phyloP scores from a whole-genome alignment of 208 protist genomes.

The Entamoeba histolytica region DNA sequence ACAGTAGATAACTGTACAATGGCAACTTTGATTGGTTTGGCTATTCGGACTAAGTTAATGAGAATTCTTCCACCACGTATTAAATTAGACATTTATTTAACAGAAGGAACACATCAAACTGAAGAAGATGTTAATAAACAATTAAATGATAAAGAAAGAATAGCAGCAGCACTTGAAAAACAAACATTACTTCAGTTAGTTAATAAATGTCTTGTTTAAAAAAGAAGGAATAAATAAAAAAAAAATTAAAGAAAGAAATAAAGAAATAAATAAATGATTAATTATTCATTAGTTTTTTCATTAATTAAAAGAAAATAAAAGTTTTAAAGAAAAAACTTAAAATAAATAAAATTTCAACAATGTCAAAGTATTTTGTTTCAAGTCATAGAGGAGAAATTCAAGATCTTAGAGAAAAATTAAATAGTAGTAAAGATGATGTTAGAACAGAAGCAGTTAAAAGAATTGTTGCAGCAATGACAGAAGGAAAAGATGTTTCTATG shows the following conservation, averaged over 20 bases:
- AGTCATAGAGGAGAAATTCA: not conserved
- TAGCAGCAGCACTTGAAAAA: slow-evolving; percentile 76
- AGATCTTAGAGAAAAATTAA: not conserved
- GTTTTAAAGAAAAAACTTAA: too few relatives aligned
- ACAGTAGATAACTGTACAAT: slow-evolving; percentile 91
- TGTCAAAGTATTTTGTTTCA: not conserved
- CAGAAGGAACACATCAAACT: slow-evolving; percentile 64
- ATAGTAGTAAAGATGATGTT: not conserved
- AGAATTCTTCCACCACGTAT: slow-evolving; percentile 64
- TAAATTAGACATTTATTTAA: slow-evolving; percentile 67
- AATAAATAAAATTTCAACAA: not conserved
- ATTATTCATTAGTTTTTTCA: too few relatives aligned
- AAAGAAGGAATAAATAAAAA: too few relatives aligned
- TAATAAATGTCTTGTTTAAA: not conserved
- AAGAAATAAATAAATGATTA: too few relatives aligned
- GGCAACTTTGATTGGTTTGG: slow-evolving; percentile 84
- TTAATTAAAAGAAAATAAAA: too few relatives aligned
- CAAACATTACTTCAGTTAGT: not conserved
- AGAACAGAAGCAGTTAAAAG: slow-evolving; percentile 55
- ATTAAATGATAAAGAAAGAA: slow-evolving; percentile 89
- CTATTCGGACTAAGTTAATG: slow-evolving; percentile 74
- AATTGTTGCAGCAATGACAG: slow-evolving; percentile 83
- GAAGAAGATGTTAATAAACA: slow-evolving; percentile 86
- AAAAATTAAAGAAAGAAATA: too few relatives aligned
- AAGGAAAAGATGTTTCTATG: slow-evolving; percentile 77